Evolutionary conservation across 2,329 filamentous ascomycete genomes (phyloP).

Genomic region (Colletotrichum viniferum): DNA sequence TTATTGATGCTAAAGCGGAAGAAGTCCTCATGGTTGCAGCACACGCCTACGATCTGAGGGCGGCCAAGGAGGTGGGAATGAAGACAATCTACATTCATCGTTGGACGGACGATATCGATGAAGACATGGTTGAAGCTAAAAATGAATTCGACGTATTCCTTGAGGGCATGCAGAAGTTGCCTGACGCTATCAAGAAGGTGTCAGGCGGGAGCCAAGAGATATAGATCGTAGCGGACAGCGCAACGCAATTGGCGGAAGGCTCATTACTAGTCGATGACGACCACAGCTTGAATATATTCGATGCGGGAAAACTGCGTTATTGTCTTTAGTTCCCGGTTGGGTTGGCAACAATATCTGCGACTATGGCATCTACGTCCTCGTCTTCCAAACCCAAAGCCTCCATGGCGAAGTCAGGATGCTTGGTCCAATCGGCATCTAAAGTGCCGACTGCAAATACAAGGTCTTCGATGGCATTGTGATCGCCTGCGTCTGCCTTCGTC

Average conservation of each 20-base stretch:
- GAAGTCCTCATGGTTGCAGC: conserved; percentile 57
- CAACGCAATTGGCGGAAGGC: background rate
- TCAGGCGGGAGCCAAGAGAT: background rate
- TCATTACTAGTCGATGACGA: background rate
- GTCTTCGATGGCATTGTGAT: conserved; percentile 45
- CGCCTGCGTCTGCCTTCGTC: conserved; percentile 39
- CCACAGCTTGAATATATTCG: background rate
- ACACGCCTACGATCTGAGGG: conserved; percentile 58
- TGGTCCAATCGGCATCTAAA: conserved; percentile 53
- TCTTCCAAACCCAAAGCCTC: conserved; percentile 48
- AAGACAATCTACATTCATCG: conserved; percentile 56
- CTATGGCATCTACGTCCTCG: conserved; percentile 48
- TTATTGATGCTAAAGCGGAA: conserved; percentile 48
- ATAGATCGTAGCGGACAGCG: background rate
- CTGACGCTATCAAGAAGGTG: conserved; percentile 8
- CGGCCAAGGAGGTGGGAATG: conserved; percentile 52
- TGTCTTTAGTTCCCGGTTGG: background rate
- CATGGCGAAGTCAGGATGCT: conserved; percentile 50
- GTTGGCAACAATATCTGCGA: conserved; percentile 37
- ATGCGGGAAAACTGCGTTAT: background rate
- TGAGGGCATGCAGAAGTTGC: conserved; percentile 24
- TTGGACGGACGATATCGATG: conserved; percentile 56
- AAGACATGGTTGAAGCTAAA: conserved; percentile 45
- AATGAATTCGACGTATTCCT: conserved; percentile 42
- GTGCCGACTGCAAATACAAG: conserved; percentile 55